Evolutionary conservation across 345 rosid species (phyloP).

Genomic region (Reutealis trisperma): DNA sequence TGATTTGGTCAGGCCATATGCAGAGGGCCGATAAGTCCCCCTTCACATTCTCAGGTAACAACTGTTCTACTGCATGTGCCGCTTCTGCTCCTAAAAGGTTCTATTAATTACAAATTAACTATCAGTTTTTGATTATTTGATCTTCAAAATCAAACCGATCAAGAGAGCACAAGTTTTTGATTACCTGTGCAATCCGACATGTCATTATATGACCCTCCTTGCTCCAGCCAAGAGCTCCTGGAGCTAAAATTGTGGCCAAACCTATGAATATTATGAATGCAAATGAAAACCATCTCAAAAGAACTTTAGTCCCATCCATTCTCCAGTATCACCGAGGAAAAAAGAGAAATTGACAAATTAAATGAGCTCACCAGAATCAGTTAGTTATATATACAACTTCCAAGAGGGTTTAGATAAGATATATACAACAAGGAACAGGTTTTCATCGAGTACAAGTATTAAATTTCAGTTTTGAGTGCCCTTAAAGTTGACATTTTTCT

Average conservation of each 20-base stretch:
- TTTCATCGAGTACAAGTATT: slow-evolving; percentile 64
- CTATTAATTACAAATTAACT: slow-evolving; percentile 29
- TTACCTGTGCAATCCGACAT: slow-evolving; percentile 88
- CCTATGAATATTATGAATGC: slow-evolving; percentile 28
- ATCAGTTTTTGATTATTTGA: neutral
- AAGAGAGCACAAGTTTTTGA: too few species aligned
- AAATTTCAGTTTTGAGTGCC: slow-evolving; percentile 23
- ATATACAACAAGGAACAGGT: slow-evolving; percentile 26
- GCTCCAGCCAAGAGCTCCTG: slow-evolving; percentile 69
- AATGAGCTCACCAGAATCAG: slow-evolving; percentile 17
- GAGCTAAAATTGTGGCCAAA: slow-evolving; percentile 37
- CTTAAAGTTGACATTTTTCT: slow-evolving; percentile 25
- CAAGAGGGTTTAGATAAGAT: neutral
- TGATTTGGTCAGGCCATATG: slow-evolving; percentile 74
- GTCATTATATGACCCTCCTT: slow-evolving; percentile 91
- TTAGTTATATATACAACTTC: slow-evolving; percentile 3
- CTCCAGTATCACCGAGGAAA: slow-evolving; percentile 9
- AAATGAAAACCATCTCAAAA: slow-evolving; percentile 22
- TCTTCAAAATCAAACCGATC: too few species aligned
- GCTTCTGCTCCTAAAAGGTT: slow-evolving; percentile 70
- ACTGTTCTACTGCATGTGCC: slow-evolving; percentile 55
- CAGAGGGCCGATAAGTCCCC: slow-evolving; percentile 69
- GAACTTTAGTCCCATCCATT: slow-evolving; percentile 1
- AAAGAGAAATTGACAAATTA: neutral
- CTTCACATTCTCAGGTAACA: slow-evolving; percentile 50